Percentiles rank a stretch among this genome's conserved stretches.
These are phyloP conservation scores for Ogataea philodendri DNA, from an alignment of 805 yeast genomes.

Conservation along the genomic window DNA sequence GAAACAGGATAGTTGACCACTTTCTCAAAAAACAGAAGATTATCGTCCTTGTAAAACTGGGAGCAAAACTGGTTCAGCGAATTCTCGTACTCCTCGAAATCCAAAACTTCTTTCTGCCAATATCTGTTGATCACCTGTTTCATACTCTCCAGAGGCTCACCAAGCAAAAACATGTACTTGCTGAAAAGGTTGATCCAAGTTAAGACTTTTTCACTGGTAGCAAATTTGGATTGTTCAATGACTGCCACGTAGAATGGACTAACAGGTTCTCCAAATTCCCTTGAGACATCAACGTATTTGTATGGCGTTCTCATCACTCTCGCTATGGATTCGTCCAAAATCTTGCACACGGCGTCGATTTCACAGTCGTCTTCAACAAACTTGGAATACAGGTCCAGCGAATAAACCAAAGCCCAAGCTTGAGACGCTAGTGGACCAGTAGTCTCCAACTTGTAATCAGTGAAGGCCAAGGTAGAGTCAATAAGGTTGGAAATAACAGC, in stretches of 20 bases:
- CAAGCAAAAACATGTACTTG: conserved; percentile 49
- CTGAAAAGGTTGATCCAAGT: conserved; percentile 53
- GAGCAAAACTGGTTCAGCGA: conserved; percentile 9
- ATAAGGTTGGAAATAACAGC: conserved; percentile 49
- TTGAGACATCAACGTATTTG: conserved; percentile 69
- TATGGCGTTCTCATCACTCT: conserved; percentile 75
- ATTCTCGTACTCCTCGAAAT: conserved; percentile 13
- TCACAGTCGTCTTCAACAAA: conserved; percentile 13
- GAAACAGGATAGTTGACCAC: conserved; percentile 33
- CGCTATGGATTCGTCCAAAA: conserved; percentile 74
- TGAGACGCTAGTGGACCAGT: conserved; percentile 52
- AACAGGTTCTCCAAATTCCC: conserved; percentile 28
- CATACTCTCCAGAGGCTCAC: conserved; percentile 49
- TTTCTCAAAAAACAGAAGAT: conserved; percentile 36
- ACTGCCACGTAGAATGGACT: conserved; percentile 60
- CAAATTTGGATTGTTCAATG: conserved; percentile 68
- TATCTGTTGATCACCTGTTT: conserved; percentile 15
- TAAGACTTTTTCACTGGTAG: conserved; percentile 28
- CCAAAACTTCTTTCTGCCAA: conserved; percentile 13
- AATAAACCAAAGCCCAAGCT: conserved; percentile 49
- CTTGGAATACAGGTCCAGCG: conserved; percentile 36
- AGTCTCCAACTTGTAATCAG: conserved; percentile 30
- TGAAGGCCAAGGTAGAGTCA: conserved; percentile 54
- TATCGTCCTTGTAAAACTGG: conserved; percentile 8
- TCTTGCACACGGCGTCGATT: conserved; percentile 48